Conservation (phyloP, 257 asterid genomes). For the Gentiana straminea region DNA sequence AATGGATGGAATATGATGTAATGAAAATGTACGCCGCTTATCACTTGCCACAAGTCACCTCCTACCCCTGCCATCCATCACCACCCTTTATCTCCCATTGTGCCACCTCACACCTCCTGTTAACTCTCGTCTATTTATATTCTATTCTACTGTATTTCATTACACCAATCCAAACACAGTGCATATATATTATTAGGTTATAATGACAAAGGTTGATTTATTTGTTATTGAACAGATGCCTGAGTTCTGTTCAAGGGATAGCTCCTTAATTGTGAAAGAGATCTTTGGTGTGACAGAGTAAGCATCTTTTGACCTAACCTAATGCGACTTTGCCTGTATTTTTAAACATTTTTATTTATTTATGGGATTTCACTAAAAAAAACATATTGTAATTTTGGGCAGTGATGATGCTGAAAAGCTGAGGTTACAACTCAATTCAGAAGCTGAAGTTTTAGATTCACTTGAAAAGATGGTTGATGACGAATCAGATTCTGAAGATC, state of each 20-base stretch:
- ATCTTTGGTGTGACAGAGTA: slow-evolving; percentile 93
- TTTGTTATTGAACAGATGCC: slow-evolving; percentile 47
- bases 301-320: slow-evolving; percentile 23
- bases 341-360: not conserved
- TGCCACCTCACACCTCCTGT: no score
- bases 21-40: no score
- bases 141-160: no score
- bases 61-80: no score
- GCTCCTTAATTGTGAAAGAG: slow-evolving; percentile 76
- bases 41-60: no score
- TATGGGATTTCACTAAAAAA: not conserved
- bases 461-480: slow-evolving; percentile 73
- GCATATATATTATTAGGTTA: no score
- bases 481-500: slow-evolving; percentile 38
- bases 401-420: slow-evolving; percentile 96
- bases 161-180: no score
- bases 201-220: slow-evolving; percentile 7
- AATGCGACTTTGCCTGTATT: not conserved
- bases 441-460: slow-evolving; percentile 63
- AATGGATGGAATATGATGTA: no score
- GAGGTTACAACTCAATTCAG: slow-evolving; percentile 68
- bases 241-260: slow-evolving; percentile 73
- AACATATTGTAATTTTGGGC: slow-evolving; percentile 9
- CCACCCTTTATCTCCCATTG: no score
- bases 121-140: no score